Conservation (phyloP, 192 early-diverging fungal species). For the Backusella tarrabulga region DNA sequence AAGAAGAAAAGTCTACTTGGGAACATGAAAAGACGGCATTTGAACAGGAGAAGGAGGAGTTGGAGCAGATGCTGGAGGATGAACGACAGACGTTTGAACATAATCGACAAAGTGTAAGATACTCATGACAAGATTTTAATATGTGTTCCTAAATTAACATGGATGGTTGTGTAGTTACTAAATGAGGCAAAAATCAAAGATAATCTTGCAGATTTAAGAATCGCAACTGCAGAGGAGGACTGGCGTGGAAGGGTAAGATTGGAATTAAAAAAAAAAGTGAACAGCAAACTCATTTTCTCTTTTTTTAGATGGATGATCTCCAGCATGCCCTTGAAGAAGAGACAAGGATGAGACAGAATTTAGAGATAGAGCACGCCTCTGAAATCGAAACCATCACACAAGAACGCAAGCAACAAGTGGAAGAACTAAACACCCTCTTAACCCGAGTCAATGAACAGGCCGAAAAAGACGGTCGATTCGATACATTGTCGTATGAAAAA, state of each 20-base stretch:
- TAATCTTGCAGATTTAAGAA: conserved; percentile 34
- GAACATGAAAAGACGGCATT: background rate
- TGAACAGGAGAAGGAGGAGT: conserved; percentile 18
- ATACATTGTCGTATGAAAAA: background rate
- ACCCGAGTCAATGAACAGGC: background rate
- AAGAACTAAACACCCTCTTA: background rate
- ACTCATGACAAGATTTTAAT: background rate
- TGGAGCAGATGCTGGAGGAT: conserved; percentile 30
- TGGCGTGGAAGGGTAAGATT: conserved; percentile 21
- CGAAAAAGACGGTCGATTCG: background rate
- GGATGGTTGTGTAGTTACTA: conserved; percentile 22
- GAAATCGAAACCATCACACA: background rate
- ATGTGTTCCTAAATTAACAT: too few relatives aligned
- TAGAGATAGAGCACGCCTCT: background rate
- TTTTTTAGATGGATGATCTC: background rate
- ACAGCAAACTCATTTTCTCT: background rate
- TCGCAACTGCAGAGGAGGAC: conserved; percentile 32
- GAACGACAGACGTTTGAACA: conserved; percentile 31
- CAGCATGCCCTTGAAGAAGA: background rate
- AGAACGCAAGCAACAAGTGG: background rate
- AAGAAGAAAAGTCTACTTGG: background rate
- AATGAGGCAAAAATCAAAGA: conserved; percentile 36
- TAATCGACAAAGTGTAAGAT: conserved; percentile 31
- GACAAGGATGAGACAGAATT: background rate
- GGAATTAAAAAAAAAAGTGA: background rate